These are phyloP conservation scores for Mariannaea elegans DNA, from an alignment of 2,329 filamentous ascomycete species.

Conservation along the genomic window DNA sequence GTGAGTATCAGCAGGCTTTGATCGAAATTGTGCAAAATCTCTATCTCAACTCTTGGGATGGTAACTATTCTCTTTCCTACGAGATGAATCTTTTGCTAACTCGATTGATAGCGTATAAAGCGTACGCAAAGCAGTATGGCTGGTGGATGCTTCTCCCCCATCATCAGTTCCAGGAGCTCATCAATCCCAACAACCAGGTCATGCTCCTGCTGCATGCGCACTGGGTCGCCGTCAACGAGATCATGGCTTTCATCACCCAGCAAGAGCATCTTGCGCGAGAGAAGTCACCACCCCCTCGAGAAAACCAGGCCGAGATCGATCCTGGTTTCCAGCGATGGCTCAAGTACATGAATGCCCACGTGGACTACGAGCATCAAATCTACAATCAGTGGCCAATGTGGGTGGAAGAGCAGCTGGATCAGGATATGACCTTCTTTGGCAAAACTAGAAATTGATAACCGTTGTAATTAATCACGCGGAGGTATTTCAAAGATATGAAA, in stretches of 20 bases:
- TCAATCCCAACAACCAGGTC: conserved; percentile 57
- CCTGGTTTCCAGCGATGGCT: conserved; percentile 61
- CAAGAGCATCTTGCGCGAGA: conserved; percentile 48
- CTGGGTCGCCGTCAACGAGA: conserved; percentile 64
- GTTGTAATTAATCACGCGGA: background rate
- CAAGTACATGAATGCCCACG: conserved; percentile 56
- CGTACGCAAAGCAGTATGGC: conserved; percentile 59
- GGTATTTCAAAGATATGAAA: too few species aligned
- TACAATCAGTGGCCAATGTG: conserved; percentile 65
- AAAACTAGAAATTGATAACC: conserved; percentile 20
- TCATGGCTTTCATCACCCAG: conserved; percentile 60
- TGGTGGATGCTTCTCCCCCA: conserved; percentile 69
- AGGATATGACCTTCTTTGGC: conserved; percentile 57
- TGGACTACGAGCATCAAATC: conserved; percentile 53
- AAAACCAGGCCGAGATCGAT: conserved; percentile 43
- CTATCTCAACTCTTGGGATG: conserved; percentile 61
- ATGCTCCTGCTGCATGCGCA: conserved; percentile 60
- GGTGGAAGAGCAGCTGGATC: conserved; percentile 61
- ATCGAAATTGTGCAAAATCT: conserved; percentile 60
- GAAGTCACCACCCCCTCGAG: conserved; percentile 40
- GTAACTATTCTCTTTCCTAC: conserved; percentile 44
- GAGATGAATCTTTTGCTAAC: conserved; percentile 5
- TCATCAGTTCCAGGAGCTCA: conserved; percentile 58
- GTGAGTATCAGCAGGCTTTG: conserved; percentile 56
- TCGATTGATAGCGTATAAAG: conserved; percentile 54